A percentile compares a stretch with the other conserved stretches of the same genome.
Conservation (phyloP, 495 filamentous ascomycete genomes). For the Penicillium canariense region DNA sequence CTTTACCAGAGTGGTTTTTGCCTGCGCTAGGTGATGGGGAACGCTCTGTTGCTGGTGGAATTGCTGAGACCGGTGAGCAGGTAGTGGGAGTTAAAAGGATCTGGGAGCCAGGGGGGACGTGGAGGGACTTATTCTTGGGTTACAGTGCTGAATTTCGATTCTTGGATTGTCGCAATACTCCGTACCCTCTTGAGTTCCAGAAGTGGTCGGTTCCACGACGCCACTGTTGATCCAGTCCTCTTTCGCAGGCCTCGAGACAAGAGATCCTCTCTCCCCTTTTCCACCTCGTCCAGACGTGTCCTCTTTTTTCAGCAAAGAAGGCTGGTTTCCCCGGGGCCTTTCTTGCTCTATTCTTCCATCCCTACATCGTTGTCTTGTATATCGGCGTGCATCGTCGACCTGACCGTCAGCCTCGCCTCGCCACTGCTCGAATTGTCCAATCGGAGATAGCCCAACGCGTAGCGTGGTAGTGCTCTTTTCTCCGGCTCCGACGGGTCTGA, state of each 20-base stretch:
- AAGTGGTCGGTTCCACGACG: not conserved
- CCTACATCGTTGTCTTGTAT: not conserved
- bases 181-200: too few relatives aligned
- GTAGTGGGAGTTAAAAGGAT: conserved; percentile 16
- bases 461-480: not conserved
- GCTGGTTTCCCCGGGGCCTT: not conserved
- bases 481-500: not conserved
- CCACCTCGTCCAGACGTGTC: not conserved
- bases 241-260: conserved; percentile 1
- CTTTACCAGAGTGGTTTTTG: not conserved
- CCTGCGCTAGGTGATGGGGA: conserved; percentile 7
- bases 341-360: not conserved
- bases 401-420: conserved; percentile 13
- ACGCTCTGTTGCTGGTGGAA: not conserved
- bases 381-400: not conserved
- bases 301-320: not conserved
- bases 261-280: not conserved
- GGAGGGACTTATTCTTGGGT: not conserved
- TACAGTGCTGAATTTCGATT: not conserved
- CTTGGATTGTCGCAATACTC: not conserved
- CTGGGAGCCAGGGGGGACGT: not conserved
- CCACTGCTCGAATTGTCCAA: conserved; percentile 2
- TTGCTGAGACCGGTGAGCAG: conserved; percentile 12
- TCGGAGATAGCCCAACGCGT: not conserved
- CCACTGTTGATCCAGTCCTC: conserved; percentile 3